A percentile compares a stretch with the other conserved stretches of the same genome.
Conservation (phyloP, 257 asterid genomes). For the Capsicum pubescens region DNA sequence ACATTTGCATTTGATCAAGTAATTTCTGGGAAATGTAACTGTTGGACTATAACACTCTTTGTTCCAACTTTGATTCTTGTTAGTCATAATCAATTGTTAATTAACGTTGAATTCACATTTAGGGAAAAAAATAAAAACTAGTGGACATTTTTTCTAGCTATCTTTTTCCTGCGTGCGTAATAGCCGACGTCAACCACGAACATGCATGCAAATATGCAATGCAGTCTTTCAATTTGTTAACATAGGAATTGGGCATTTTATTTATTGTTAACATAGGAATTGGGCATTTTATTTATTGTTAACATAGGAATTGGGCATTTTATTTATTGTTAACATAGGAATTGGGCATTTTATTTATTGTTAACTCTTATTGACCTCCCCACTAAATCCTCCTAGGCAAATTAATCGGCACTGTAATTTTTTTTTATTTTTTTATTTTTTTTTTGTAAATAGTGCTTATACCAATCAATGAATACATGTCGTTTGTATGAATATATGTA, state of each 20-base stretch:
- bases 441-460: no score
- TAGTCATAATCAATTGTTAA: background rate
- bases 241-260: background rate
- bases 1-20: background rate
- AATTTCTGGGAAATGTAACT: conserved; percentile 17
- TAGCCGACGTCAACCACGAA: conserved; percentile 21
- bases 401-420: no score
- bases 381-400: background rate
- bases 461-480: no score
- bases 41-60: background rate
- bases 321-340: background rate
- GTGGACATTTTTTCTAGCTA: background rate
- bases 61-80: conserved; percentile 3
- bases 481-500: no score
- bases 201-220: conserved; percentile 13
- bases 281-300: background rate
- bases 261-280: background rate
- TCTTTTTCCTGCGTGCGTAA: conserved; percentile 2
- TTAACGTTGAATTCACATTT: background rate
- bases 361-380: background rate
- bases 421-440: no score
- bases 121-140: background rate
- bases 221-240: background rate
- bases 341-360: background rate
- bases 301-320: background rate